Conservation (phyloP, 306 rosid species). For the Medicago truncatula region MtrunA17r5.0-ANR NC_053044.1:8194501-8195000, state of each 20-base stretch:
- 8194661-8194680: neutral
- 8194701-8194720: neutral
- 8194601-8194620: too few relatives aligned
- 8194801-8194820: neutral
- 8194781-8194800: neutral
- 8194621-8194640: neutral
- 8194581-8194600: too few relatives aligned
- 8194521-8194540: too few relatives aligned
- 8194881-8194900: conserved; percentile 33
- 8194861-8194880: conserved; percentile 1
- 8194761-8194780: neutral
- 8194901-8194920: conserved; percentile 22
- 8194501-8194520: too few relatives aligned
- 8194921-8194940: conserved; percentile 80
- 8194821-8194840: neutral
- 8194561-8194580: too few relatives aligned
- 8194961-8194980: conserved; percentile 96
- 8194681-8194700: neutral
- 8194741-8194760: neutral
- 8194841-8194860: neutral
- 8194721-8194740: neutral
- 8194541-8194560: too few relatives aligned
- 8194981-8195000: conserved; percentile 91
- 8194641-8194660: neutral
- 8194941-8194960: conserved; percentile 99